Conservation (phyloP, 306 rosid genomes). For the Cucumis melo region DNA sequence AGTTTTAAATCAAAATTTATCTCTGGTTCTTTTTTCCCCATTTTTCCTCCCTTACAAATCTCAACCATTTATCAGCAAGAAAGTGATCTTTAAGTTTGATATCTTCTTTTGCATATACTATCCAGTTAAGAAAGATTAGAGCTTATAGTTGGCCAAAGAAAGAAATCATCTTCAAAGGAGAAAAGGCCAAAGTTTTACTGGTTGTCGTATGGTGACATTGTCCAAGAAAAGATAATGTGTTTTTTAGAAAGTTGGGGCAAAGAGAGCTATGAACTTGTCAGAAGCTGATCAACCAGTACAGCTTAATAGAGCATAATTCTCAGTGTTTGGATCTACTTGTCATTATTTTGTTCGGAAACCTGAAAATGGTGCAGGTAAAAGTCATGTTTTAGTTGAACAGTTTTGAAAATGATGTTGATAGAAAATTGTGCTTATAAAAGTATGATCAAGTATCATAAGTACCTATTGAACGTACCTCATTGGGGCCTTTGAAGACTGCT, state of each 20-base stretch:
- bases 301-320: conserved; percentile 57
- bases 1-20: conserved; percentile 28
- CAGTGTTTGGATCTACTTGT: conserved; percentile 74
- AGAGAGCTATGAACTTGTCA: conserved; percentile 87
- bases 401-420: conserved; percentile 49
- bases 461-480: background rate
- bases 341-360: conserved; percentile 71
- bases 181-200: conserved; percentile 77
- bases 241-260: conserved; percentile 87
- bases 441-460: background rate
- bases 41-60: conserved; percentile 9
- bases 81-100: conserved; percentile 53
- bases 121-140: conserved; percentile 97
- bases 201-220: conserved; percentile 85
- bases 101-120: conserved; percentile 89
- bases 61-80: conserved; percentile 28
- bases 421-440: background rate
- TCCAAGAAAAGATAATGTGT: conserved; percentile 79
- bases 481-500: conserved; percentile 18
- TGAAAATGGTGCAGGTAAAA: conserved; percentile 91
- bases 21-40: conserved; percentile 10
- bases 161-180: conserved; percentile 86
- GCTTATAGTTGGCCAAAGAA: conserved; percentile 99
- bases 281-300: conserved; percentile 88
- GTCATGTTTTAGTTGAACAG: conserved; percentile 56